Base-by-base conservation (phyloP, 768 basidiomycete species). In the Neoboletus magnificus region DNA sequence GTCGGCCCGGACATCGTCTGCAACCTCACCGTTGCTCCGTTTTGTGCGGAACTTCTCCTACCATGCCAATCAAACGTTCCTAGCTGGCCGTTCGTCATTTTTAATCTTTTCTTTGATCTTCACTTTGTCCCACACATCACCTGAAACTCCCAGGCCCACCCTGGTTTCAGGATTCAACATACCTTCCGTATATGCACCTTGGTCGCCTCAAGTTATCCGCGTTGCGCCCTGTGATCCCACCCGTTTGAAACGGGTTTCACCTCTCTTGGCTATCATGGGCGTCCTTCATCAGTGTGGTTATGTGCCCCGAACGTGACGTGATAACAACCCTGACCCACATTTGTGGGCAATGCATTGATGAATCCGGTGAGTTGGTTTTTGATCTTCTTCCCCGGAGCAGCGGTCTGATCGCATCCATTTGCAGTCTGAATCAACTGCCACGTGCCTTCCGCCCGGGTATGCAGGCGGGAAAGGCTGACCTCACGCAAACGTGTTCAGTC, bases 21-120 rank as follows among this genome's bases (percentile, higher is more conserved):
- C 18, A 32, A 27, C n/a, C 40, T 35, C 25, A 35, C 52, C 40
- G 2, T 40, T 27, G 15, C 35, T 16, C 39, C 2, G 15, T 18
- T 18, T 3, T 15, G 16, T 23, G 11, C 10, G 23, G 29, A 48
- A 36, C 45, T 40, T 48, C 39, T 46, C 49, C n/a, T 12, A 20
- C 47, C 65, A 64, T 55, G 57, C 67, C 56, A 50, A 61, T 59
- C 50, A 63, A 68, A 61, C 64, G 59, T 67, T 68, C 59, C 35
- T 22, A 40, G 35, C 13, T 43, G 56, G 40, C 67, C 51, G 64
- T 63, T 45, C 16, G 48, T 66, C 63, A 47, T 57, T 50, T 64
- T 22, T 44, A 15, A 23, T 4, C 41, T 35, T n/a, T 49, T 35
- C 52, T 51, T 53, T n/a, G 40, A 40, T 39, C 44, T 52, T 60